These are phyloP conservation scores for Irpex sp. DNA, from an alignment of 1,284 basidiomycete genomes.

Conservation along the genomic window DNA sequence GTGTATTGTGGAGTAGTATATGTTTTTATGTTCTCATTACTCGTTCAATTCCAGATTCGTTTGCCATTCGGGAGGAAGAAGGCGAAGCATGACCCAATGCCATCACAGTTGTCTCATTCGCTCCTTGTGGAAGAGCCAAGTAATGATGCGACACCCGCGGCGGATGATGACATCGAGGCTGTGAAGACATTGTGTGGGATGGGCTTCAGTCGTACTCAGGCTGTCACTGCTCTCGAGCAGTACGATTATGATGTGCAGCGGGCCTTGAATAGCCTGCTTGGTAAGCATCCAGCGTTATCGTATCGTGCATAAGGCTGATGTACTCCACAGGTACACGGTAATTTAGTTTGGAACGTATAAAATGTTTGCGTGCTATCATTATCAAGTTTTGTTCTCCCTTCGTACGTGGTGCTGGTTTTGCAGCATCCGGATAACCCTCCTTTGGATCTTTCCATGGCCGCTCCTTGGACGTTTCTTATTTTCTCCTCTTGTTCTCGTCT, in stretches of 20 bases:
- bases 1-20: slow-evolving; percentile 25
- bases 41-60: slow-evolving; percentile 50
- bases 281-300: slow-evolving; percentile 15
- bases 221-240: slow-evolving; percentile 72
- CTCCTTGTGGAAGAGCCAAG: slow-evolving; percentile 43
- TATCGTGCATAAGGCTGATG: background rate
- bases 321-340: slow-evolving; percentile 9
- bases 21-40: slow-evolving; percentile 7
- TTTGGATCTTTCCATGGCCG: slow-evolving; percentile 15
- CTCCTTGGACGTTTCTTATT: slow-evolving; percentile 2
- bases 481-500: slow-evolving; percentile 7
- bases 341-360: slow-evolving; percentile 1
- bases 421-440: slow-evolving; percentile 11
- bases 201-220: slow-evolving; percentile 81
- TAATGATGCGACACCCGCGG: slow-evolving; percentile 40
- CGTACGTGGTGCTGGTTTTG: background rate
- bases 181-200: slow-evolving; percentile 78
- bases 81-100: slow-evolving; percentile 52
- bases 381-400: slow-evolving; percentile 1
- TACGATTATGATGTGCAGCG: slow-evolving; percentile 71
- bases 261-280: slow-evolving; percentile 70
- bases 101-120: slow-evolving; percentile 37
- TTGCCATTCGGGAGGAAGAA: slow-evolving; percentile 76
- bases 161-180: slow-evolving; percentile 71
- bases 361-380: background rate